These are phyloP conservation scores for Tricholoma flavovirens DNA, from an alignment of 768 basidiomycete species.

Conservation along the genomic window DNA sequence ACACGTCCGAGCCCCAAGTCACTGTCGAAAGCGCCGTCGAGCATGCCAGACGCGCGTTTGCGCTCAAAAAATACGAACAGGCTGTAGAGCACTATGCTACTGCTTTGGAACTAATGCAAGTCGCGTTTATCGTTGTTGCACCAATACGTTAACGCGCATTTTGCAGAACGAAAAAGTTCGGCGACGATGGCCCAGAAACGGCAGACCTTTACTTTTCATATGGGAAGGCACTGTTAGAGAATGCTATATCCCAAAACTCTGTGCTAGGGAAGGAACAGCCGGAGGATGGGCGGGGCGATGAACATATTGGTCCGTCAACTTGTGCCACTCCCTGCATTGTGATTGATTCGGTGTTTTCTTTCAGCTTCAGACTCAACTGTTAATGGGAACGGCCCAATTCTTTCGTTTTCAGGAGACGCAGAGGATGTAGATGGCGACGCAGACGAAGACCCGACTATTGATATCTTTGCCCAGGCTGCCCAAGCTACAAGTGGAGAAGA, in stretches of 20 bases:
- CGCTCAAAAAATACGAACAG: slow-evolving; percentile 80
- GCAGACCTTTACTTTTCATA: slow-evolving; percentile 90
- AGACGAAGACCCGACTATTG: slow-evolving; percentile 50
- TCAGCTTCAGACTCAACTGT: slow-evolving; percentile 27
- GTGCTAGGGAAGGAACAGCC: slow-evolving; percentile 88
- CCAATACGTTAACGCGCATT: slow-evolving; percentile 11
- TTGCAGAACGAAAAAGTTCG: slow-evolving; percentile 62
- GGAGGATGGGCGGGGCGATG: slow-evolving; percentile 44
- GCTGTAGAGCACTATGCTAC: slow-evolving; percentile 80
- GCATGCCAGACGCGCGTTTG: slow-evolving; percentile 83
- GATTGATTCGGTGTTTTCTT: slow-evolving; percentile 5
- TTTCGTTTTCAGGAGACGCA: slow-evolving; percentile 79
- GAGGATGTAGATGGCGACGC: slow-evolving; percentile 48
- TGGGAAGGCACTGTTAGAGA: slow-evolving; percentile 89
- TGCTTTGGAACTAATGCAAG: slow-evolving; percentile 80
- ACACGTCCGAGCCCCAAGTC: slow-evolving; percentile 21
- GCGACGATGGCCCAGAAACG: slow-evolving; percentile 76
- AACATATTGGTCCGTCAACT: slow-evolving; percentile 26
- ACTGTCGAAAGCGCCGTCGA: slow-evolving; percentile 59
- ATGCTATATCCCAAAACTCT: slow-evolving; percentile 78
- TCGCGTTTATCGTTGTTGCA: slow-evolving; percentile 25
- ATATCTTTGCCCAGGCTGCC: slow-evolving; percentile 57
- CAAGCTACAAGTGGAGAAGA: slow-evolving; percentile 44
- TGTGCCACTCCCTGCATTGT: not conserved
- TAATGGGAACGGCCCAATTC: slow-evolving; percentile 47